A percentile compares a stretch with the other conserved stretches of the same genome.
Conservation (phyloP, 495 filamentous ascomycete genomes). For the Hypoxylon cercidicola region DNA sequence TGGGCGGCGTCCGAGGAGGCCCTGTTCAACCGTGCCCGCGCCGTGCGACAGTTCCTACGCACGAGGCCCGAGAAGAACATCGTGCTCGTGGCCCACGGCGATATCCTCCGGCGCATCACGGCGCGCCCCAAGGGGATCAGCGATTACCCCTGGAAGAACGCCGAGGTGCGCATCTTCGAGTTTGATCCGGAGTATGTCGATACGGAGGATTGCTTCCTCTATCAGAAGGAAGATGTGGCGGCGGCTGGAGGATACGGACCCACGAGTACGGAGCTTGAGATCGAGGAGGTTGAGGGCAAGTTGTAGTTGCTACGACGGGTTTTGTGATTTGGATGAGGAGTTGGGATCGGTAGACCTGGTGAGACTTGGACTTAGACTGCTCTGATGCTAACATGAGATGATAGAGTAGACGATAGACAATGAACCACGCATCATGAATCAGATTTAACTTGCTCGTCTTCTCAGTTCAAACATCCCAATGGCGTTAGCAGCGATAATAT, state of each 20-base stretch:
- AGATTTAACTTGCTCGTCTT: too few species aligned
- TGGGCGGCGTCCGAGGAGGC: conserved; percentile 28
- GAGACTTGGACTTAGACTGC: not conserved
- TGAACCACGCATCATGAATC: too few species aligned
- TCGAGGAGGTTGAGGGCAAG: conserved; percentile 21
- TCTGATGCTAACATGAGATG: conserved; percentile 1
- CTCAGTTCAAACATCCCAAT: too few species aligned
- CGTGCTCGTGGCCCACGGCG: conserved; percentile 67
- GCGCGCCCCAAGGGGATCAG: conserved; percentile 46
- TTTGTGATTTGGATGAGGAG: not conserved
- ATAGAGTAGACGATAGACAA: conserved; percentile 4
- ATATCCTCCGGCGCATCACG: conserved; percentile 56
- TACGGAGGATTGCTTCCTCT: conserved; percentile 37
- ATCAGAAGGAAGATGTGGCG: conserved; percentile 37
- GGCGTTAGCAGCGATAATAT: too few species aligned
- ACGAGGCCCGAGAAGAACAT: conserved; percentile 64
- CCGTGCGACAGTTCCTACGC: conserved; percentile 47
- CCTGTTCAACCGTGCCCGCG: conserved; percentile 21
- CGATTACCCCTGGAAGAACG: conserved; percentile 59
- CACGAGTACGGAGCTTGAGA: conserved; percentile 40
- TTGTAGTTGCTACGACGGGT: conserved; percentile 4
- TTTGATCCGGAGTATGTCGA: conserved; percentile 49
- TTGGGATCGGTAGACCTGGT: not conserved
- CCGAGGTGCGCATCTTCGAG: conserved; percentile 68
- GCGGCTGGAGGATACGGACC: conserved; percentile 37